These are phyloP conservation scores for Xylaria sp. DNA, from an alignment of 2,329 filamentous ascomycete genomes.

Conservation along the genomic window DNA sequence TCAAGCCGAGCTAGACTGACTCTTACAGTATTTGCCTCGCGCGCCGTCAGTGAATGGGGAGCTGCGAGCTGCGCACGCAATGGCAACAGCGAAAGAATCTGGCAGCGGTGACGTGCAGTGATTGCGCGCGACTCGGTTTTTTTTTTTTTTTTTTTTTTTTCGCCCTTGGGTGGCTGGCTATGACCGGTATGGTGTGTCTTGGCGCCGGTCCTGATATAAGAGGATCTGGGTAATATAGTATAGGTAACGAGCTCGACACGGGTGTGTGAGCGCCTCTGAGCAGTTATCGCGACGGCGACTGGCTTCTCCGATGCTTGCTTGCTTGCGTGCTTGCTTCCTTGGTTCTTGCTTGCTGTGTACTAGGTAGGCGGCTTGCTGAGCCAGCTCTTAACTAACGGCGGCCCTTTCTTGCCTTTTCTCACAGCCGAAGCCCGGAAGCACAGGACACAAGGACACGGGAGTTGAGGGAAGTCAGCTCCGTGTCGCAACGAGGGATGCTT, in stretches of 20 bases:
- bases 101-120: conserved; percentile 41
- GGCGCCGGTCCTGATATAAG: conserved; percentile 18
- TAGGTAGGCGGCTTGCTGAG: no score
- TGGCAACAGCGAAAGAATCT: conserved; percentile 34
- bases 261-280: no score
- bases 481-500: conserved; percentile 11
- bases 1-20: conserved; percentile 46
- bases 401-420: no score
- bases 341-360: no score
- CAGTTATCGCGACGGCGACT: no score
- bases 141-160: conserved; percentile 24
- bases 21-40: conserved; percentile 42
- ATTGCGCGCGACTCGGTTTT: conserved; percentile 29
- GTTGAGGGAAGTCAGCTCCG: not conserved
- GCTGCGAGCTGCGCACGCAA: conserved; percentile 28
- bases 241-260: not conserved
- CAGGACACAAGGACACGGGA: not conserved
- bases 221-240: not conserved
- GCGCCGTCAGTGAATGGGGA: conserved; percentile 28
- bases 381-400: no score
- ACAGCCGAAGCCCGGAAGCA: no score
- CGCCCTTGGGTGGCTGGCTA: conserved; percentile 17
- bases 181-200: conserved; percentile 24
- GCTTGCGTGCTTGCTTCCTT: no score
- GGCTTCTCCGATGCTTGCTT: no score